Percentiles rank a stretch among this genome's conserved stretches.
These are phyloP conservation scores for Mentha longifolia DNA, from an alignment of 257 asterid genomes.

Conservation along the genomic window DNA sequence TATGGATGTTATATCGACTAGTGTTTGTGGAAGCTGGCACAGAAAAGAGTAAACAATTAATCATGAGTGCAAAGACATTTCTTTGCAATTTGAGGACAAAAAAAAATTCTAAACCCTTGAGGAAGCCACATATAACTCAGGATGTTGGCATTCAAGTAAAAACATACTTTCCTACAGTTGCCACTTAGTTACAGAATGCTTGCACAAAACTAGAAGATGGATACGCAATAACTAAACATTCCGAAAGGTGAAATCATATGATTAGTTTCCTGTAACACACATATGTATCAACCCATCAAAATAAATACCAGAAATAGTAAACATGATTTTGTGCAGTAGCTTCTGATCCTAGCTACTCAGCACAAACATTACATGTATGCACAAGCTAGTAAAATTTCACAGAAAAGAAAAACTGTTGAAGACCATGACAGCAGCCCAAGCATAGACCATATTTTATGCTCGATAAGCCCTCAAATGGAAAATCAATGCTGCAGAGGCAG, in stretches of 20 bases:
- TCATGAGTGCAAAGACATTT: slow-evolving; percentile 15
- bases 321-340: not conserved
- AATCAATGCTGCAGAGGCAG: not conserved
- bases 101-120: not conserved
- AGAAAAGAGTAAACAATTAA: slow-evolving; percentile 32
- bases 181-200: slow-evolving; percentile 2
- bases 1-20: slow-evolving; percentile 67
- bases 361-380: not conserved
- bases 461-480: not conserved
- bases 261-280: slow-evolving; percentile 1
- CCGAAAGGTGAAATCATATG: slow-evolving; percentile 7
- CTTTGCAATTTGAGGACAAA: not conserved
- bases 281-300: slow-evolving; percentile 14
- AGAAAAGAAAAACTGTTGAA: slow-evolving; percentile 6
- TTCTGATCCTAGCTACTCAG: not conserved
- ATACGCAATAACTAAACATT: slow-evolving; percentile 7
- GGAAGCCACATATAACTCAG: not conserved
- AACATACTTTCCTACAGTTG: not conserved
- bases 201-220: not conserved
- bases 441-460: too few relatives aligned
- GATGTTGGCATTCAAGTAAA: not conserved
- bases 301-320: not conserved
- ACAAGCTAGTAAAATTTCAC: slow-evolving; percentile 12
- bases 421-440: not conserved
- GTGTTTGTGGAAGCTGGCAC: slow-evolving; percentile 81